Conservation (phyloP, 495 filamentous ascomycete species). For the Aspergillus cavernicola region DNA sequence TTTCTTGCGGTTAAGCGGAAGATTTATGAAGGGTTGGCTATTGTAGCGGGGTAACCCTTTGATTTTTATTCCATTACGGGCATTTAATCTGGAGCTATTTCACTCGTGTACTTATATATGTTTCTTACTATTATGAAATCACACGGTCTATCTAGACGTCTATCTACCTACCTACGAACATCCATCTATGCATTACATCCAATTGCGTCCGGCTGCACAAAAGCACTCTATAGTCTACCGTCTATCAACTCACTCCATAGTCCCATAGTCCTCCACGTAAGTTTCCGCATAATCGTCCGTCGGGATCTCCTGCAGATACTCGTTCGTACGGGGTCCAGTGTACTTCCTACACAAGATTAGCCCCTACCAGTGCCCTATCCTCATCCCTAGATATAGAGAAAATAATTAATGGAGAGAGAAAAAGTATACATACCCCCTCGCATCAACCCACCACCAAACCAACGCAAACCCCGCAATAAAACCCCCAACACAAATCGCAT, state of each 20-base stretch:
- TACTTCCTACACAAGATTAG: constrained; percentile 38
- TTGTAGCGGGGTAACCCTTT: constrained; percentile 72
- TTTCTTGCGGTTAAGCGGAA: constrained; percentile 75
- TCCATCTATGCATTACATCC: not conserved
- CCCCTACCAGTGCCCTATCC: too few relatives aligned
- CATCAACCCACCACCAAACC: constrained; percentile 63
- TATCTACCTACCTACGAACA: not conserved
- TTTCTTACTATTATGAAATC: not conserved
- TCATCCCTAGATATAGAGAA: too few relatives aligned
- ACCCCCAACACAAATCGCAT: constrained; percentile 61
- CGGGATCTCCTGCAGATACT: constrained; percentile 37
- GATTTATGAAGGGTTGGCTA: constrained; percentile 80
- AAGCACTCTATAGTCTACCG: not conserved
- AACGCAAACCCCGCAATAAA: constrained; percentile 60
- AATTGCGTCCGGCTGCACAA: not conserved
- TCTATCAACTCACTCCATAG: constrained; percentile 5
- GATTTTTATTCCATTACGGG: constrained; percentile 27
- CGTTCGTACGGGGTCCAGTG: constrained; percentile 53
- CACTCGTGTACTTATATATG: constrained; percentile 9
- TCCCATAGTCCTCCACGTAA: constrained; percentile 25
- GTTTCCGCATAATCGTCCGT: constrained; percentile 30
- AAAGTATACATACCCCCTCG: constrained; percentile 46
- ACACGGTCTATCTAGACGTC: not conserved
- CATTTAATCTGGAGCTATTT: not conserved
- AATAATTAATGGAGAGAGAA: too few relatives aligned